Evolutionary conservation across 208 protist genomes (phyloP), one percentile per base, ranked within the genome.

Genomic region (Trypanosoma platydactyli): DNA sequence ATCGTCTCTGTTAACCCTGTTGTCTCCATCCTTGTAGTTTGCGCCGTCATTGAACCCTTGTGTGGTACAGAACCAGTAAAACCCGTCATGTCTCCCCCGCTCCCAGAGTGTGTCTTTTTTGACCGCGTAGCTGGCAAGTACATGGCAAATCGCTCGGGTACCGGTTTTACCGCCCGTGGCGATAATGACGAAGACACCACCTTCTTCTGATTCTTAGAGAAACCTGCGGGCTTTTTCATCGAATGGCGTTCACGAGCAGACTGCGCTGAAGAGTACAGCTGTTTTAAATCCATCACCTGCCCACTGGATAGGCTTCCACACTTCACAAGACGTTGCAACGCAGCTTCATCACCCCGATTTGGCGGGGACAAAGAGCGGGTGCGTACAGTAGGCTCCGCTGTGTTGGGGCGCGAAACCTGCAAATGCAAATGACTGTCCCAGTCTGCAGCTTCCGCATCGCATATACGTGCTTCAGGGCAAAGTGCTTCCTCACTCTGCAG

Each of bases 91-190:
- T 41, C 12, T 18, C 46, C 35, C 20, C 24, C 55, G 5, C 41
- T 27, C 18, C 49, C 12, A 46, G 33, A 40, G 42, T 38, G 24
- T 16, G 45, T 44, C 7, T 33, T 60, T 0, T 38, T 48, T 40
- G 30, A 4, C 42, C 12, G 66, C 42, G 56, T 25, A 54, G 51
- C 53, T 25, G 74, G 55, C 33, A 50, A 40, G 56, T 81, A 81
- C 76, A 81, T 81, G 56, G 64, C 50, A 49, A 77, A 77, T 35
- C 66, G 57, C n/a, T 50, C 48, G 11, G 76, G 76, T 35, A 77
- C 45, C 3, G 22, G 2, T 38, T 38, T 3, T 9, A 9, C 33
- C 9, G 33, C 33, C 5, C 33, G 33, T 9, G 33, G 33, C 33
- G 33, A 38, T n/a, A 42, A 25, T 20, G 46, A 40, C 0, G 65